Evolutionary conservation across 75 land plant species (phyloP).

Genomic region (Larix kaempferi): DNA sequence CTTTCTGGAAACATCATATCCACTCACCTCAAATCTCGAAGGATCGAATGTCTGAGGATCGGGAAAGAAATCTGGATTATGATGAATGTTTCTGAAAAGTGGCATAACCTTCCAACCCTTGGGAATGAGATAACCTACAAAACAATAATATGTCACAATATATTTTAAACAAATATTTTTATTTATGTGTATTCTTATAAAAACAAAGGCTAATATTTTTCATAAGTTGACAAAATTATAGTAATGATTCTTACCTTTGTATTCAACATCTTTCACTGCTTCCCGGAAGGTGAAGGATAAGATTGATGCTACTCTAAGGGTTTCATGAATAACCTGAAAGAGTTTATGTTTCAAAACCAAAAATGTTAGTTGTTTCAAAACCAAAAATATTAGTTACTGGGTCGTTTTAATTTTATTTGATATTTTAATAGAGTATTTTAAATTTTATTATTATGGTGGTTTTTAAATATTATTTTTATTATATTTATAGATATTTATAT

Average conservation of each 20-base stretch:
- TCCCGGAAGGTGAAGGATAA: constrained; percentile 51
- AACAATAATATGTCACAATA: too few relatives aligned
- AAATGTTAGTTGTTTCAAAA: too few relatives aligned
- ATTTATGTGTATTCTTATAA: not conserved
- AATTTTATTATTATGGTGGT: too few relatives aligned
- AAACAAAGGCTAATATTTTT: not conserved
- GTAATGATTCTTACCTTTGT: constrained; percentile 22
- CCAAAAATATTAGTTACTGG: too few relatives aligned
- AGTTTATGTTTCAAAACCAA: too few relatives aligned
- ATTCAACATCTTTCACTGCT: constrained; percentile 45
- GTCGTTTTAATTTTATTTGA: too few relatives aligned
- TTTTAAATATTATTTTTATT: too few relatives aligned
- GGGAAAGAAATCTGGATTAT: constrained; percentile 58
- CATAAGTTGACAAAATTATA: not conserved
- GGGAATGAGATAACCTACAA: constrained; percentile 79
- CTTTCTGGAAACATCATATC: not conserved
- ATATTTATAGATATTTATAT: too few relatives aligned
- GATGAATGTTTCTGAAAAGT: constrained; percentile 81
- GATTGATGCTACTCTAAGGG: constrained; percentile 28
- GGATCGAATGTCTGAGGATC: constrained; percentile 81
- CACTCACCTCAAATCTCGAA: constrained; percentile 76
- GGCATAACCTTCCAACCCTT: constrained; percentile 97
- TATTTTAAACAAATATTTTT: too few relatives aligned
- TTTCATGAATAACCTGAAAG: constrained; percentile 44
- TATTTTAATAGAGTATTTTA: too few relatives aligned